Evolutionary conservation across 805 yeast genomes (phyloP).

Genomic region (Kluyveromyces dobzhanskii): DNA sequence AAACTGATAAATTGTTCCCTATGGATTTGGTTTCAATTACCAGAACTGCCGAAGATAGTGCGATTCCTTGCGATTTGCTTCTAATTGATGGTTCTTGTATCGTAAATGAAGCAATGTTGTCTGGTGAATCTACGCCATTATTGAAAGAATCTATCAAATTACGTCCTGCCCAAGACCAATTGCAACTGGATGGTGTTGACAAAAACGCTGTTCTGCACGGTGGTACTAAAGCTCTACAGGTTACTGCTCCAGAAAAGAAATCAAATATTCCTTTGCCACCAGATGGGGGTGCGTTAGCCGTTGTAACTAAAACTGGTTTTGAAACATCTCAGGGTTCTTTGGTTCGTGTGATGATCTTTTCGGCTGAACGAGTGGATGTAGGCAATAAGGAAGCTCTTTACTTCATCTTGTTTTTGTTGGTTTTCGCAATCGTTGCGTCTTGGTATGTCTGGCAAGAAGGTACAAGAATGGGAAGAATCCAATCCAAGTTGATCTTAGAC

Average conservation of each 20-base stretch:
- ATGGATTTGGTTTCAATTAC: slow-evolving; percentile 84
- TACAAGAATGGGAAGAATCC: slow-evolving; percentile 88
- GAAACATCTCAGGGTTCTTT: slow-evolving; percentile 97
- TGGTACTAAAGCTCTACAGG: slow-evolving; percentile 94
- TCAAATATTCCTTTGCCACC: slow-evolving; percentile 58
- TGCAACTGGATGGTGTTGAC: slow-evolving; percentile 77
- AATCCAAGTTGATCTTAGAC: slow-evolving; percentile 86
- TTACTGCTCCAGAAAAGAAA: slow-evolving; percentile 54
- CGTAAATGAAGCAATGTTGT: slow-evolving; percentile 97
- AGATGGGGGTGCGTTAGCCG: slow-evolving; percentile 85
- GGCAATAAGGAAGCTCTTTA: slow-evolving; percentile 92
- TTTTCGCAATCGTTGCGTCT: slow-evolving; percentile 90
- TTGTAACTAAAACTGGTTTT: slow-evolving; percentile 91
- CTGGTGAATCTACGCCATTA: slow-evolving; percentile 96
- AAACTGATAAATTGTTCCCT: slow-evolving; percentile 74
- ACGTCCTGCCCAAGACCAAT: slow-evolving; percentile 61
- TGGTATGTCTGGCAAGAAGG: slow-evolving; percentile 99
- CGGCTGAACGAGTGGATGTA: slow-evolving; percentile 92
- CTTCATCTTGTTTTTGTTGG: slow-evolving; percentile 80
- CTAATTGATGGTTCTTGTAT: slow-evolving; percentile 86
- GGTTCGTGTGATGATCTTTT: slow-evolving; percentile 95
- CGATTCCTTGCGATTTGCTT: slow-evolving; percentile 89
- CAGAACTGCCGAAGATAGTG: slow-evolving; percentile 84
- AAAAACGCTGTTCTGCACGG: slow-evolving; percentile 86
- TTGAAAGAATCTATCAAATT: slow-evolving; percentile 83